Percentiles rank a stretch among this genome's conserved stretches.
phyloP scores from a whole-genome alignment of 805 yeast genomes.

The Ogataea polymorpha region DNA sequence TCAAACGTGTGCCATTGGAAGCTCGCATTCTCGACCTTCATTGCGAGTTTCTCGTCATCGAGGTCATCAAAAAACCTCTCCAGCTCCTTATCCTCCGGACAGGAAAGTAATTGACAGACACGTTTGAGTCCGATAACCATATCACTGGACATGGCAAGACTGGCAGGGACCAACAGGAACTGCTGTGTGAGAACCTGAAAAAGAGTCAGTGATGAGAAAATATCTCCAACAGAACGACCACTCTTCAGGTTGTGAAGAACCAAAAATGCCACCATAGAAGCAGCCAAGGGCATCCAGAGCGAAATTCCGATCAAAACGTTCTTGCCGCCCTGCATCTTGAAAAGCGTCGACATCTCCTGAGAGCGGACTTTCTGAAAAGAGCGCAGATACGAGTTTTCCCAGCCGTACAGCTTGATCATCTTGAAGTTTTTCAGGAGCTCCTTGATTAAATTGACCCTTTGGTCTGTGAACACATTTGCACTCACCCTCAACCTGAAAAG shows the following conservation, averaged over 20 bases:
- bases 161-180: constrained; percentile 66
- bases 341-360: constrained; percentile 58
- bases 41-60: constrained; percentile 35
- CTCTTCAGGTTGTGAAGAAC: constrained; percentile 36
- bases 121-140: constrained; percentile 59
- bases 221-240: constrained; percentile 49
- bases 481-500: constrained; percentile 53
- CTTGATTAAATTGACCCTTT: constrained; percentile 70
- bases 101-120: constrained; percentile 49
- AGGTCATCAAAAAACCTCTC: constrained; percentile 22
- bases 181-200: constrained; percentile 61
- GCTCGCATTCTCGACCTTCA: constrained; percentile 51
- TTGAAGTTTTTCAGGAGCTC: constrained; percentile 78
- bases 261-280: constrained; percentile 61
- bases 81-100: constrained; percentile 37
- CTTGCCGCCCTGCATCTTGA: constrained; percentile 61
- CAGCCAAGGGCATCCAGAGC: constrained; percentile 56
- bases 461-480: constrained; percentile 67
- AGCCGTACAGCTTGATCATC: constrained; percentile 80
- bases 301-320: constrained; percentile 57
- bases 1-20: constrained; percentile 65
- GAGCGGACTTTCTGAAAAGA: constrained; percentile 53
- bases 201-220: constrained; percentile 67
- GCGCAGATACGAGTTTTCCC: constrained; percentile 78
- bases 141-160: constrained; percentile 64